phyloP scores from a whole-genome alignment of 192 early-diverging fungal genomes.

The Entophlyctis luteolus region DNA sequence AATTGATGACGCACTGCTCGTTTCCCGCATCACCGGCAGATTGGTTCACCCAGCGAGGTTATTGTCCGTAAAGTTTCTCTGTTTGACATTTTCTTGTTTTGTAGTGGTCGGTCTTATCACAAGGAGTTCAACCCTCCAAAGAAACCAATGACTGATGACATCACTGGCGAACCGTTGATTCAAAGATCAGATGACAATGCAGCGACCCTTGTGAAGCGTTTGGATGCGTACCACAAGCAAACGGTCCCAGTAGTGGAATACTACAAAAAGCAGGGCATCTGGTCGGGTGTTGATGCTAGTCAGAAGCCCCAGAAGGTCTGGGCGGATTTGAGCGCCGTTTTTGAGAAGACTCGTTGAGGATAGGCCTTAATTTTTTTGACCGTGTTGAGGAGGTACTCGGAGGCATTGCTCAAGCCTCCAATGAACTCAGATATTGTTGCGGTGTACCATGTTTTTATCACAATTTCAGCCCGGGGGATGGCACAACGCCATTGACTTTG shows the following conservation, averaged over 20 bases:
- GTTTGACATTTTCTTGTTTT: conserved; percentile 4
- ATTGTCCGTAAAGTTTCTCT: not conserved
- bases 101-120: conserved; percentile 91
- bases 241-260: conserved; percentile 67
- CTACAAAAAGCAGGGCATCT: conserved; percentile 92
- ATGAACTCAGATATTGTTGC: too few relatives aligned
- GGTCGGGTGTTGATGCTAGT: conserved; percentile 87
- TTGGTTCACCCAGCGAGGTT: conserved; percentile 86
- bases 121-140: conserved; percentile 95
- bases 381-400: too few relatives aligned
- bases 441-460: too few relatives aligned
- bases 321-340: conserved; percentile 84
- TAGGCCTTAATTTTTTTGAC: too few relatives aligned
- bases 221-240: conserved; percentile 66
- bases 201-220: conserved; percentile 85
- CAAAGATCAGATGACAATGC: conserved; percentile 98
- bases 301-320: conserved; percentile 86
- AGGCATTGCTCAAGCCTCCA: too few relatives aligned
- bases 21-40: conserved; percentile 93
- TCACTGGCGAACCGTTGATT: conserved; percentile 95
- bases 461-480: too few relatives aligned
- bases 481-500: too few relatives aligned
- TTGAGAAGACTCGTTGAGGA: conserved; percentile 51
- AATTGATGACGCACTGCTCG: conserved; percentile 90
- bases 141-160: conserved; percentile 82